phyloP scores from a whole-genome alignment of 495 filamentous ascomycete species.

The Amphirosellinia nigrospora region DNA sequence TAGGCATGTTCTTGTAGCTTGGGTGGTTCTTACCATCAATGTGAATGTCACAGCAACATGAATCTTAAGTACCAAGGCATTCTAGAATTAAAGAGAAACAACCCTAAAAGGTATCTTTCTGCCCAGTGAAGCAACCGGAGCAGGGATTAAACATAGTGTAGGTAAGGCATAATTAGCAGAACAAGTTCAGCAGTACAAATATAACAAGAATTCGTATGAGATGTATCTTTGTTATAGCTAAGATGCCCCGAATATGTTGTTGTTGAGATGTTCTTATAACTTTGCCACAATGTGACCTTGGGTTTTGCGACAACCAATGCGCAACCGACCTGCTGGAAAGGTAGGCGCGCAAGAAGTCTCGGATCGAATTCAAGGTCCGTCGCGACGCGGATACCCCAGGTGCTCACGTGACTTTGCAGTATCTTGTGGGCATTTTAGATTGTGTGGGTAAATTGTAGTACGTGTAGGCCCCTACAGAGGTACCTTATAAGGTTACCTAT shows the following conservation, averaged over 20 bases:
- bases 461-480: neutral
- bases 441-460: neutral
- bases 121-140: neutral
- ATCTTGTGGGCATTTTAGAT: neutral
- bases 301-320: neutral
- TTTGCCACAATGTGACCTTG: neutral
- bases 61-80: neutral
- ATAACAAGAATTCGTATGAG: neutral
- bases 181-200: neutral
- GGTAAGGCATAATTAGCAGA: constrained; percentile 3
- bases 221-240: neutral
- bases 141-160: neutral
- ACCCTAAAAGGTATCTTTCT: neutral
- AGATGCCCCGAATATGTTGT: neutral
- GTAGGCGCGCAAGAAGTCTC: neutral
- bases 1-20: neutral
- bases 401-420: constrained; percentile 10
- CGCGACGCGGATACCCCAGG: constrained; percentile 9
- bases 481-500: too few species aligned
- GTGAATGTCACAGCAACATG: constrained; percentile 1
- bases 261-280: neutral
- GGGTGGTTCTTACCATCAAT: neutral
- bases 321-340: neutral
- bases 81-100: neutral
- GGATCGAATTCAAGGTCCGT: neutral